Evolutionary conservation across 2,329 filamentous ascomycete species (phyloP).

Genomic region (Trichothecium roseum): DNA sequence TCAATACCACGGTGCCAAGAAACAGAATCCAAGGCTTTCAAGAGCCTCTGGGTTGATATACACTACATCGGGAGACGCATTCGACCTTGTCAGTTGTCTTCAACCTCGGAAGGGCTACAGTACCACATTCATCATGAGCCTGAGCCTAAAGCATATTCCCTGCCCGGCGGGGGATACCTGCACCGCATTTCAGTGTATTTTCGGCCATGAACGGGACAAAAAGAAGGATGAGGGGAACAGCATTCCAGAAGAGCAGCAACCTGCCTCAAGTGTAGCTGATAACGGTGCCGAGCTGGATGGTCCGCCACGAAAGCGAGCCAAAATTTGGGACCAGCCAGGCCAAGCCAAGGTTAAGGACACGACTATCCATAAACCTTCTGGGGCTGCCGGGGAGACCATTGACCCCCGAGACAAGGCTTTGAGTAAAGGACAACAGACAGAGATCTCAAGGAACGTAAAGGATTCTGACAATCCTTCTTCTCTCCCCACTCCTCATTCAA

Average conservation of each 20-base stretch:
- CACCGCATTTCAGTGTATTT: conserved; percentile 39
- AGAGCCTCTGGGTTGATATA: no score
- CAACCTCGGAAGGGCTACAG: no score
- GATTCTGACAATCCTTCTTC: conserved; percentile 1
- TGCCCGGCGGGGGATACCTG: conserved; percentile 38
- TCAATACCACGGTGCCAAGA: no score
- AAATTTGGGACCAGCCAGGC: background rate
- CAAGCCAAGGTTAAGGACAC: no score
- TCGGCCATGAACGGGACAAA: conserved; percentile 29
- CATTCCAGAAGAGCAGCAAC: background rate
- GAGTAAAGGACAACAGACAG: no score
- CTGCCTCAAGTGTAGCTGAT: background rate
- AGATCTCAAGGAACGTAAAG: background rate
- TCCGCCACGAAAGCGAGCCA: conserved; percentile 2
- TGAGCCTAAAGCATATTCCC: conserved; percentile 36
- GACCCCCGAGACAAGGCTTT: no score
- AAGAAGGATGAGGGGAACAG: background rate
- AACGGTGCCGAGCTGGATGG: no score
- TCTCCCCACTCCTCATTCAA: conserved; percentile 2
- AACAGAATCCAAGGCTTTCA: no score
- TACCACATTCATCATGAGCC: conserved; percentile 16
- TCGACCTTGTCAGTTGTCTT: no score
- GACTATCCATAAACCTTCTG: no score
- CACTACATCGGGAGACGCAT: no score
- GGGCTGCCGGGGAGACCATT: no score